Evolutionary conservation across 2,329 filamentous ascomycete species (phyloP), one percentile per base, ranked within the genome.

Genomic region (Bertia moriformis): DNA sequence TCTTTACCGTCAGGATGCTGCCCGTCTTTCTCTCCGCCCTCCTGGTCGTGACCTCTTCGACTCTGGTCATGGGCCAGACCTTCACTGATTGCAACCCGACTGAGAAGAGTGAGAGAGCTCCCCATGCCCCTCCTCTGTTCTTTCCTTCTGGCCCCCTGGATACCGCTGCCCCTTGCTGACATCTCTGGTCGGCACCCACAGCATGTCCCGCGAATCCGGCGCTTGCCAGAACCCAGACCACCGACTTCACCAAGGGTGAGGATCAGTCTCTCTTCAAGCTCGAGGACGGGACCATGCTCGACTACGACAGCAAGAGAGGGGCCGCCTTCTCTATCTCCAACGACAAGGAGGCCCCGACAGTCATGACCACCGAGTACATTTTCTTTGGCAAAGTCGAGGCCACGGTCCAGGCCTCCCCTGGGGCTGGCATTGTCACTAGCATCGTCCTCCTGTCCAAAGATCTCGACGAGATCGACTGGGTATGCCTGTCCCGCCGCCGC

Each of bases 401-500:
- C 17, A 51, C 62, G 39, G 54, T 69, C 46, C 59, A 61, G 47
- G 61, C 66, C 3, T 60, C 67, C 3, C 51, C 59, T 4, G 68
- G 68, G 38, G 50, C 46, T n/a, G 67, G 67, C 18, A 65, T 69
- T 40, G 57, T 71, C 43, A 65, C 60, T 44, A 62, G 57, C 42
- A 60, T 66, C 40, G 67, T 71, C 14, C 49, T 71, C 38, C 58
- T 69, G 50, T 65, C 66, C 3, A 61, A 68, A 48, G 60, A 61
- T 42, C 56, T 68, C 1, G 68, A 72, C 45, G 69, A 73, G 54
- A 61, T 71, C 40, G 68, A 72, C 50, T 70, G 63, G 62, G 61
- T 37, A 27, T 15, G 37, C 38, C 22, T 14, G 5, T 19, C 20
- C 38, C 15, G 13, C 12, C 24, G 12, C 38, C 12, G 14, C 14